Conservation (phyloP, 257 asterid genomes). For the Plectranthus barbatus region DNA sequence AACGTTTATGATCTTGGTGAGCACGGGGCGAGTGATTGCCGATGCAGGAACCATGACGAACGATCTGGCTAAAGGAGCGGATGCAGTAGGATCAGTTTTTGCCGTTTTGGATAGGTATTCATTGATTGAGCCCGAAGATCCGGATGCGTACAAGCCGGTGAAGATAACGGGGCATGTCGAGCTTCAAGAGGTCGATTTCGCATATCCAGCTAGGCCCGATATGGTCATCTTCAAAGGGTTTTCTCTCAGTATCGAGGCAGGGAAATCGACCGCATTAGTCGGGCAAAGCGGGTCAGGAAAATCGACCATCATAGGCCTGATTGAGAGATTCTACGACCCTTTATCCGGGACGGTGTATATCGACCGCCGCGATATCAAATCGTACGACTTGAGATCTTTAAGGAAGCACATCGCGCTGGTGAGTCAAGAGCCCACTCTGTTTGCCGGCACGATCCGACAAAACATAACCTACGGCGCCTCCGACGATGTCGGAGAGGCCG, state of each 20-base stretch:
- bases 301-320: constrained; percentile 62
- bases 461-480: constrained; percentile 63
- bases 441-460: constrained; percentile 60
- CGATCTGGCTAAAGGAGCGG: constrained; percentile 72
- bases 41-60: constrained; percentile 90
- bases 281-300: constrained; percentile 95
- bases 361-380: constrained; percentile 58
- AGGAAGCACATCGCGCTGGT: constrained; percentile 74
- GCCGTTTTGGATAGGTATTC: constrained; percentile 64
- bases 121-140: constrained; percentile 65
- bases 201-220: constrained; percentile 65
- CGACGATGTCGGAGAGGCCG: constrained; percentile 35
- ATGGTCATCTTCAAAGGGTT: constrained; percentile 52
- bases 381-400: constrained; percentile 48
- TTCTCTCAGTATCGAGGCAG: constrained; percentile 56
- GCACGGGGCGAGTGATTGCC: constrained; percentile 88
- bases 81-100: constrained; percentile 70
- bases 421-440: constrained; percentile 76
- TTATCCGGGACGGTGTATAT: constrained; percentile 46
- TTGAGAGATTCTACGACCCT: constrained; percentile 80
- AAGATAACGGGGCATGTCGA: constrained; percentile 48
- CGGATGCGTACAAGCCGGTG: constrained; percentile 45
- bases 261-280: constrained; percentile 73
- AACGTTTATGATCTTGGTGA: constrained; percentile 76
- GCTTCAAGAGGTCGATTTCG: constrained; percentile 49